These are phyloP conservation scores for Myxozyma vanderwaltii DNA, from an alignment of 805 yeast species.

Conservation along the genomic window DNA sequence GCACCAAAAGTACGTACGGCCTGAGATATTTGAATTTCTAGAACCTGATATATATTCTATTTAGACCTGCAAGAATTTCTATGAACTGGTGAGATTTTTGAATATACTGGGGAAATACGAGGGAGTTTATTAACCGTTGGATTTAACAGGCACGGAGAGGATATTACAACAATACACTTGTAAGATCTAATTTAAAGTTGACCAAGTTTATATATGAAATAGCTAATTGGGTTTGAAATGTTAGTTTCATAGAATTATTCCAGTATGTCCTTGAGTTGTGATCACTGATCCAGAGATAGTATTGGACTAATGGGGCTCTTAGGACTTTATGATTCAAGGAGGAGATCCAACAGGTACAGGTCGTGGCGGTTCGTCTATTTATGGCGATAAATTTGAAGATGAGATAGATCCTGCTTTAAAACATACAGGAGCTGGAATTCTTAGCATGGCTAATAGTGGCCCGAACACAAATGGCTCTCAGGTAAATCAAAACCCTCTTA, in stretches of 20 bases:
- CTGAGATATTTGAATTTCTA: neutral
- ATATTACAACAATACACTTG: conserved; percentile 40
- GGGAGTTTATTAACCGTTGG: neutral
- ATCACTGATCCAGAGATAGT: neutral
- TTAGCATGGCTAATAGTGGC: conserved; percentile 92
- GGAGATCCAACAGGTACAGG: conserved; percentile 45
- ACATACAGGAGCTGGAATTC: conserved; percentile 77
- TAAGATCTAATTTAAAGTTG: neutral
- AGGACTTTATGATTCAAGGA: conserved; percentile 43
- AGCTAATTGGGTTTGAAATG: neutral
- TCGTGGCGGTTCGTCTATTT: conserved; percentile 39
- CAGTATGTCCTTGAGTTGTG: conserved; percentile 10
- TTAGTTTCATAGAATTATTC: conserved; percentile 39
- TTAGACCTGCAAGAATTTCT: conserved; percentile 35
- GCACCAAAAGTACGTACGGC: conserved; percentile 38
- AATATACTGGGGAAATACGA: neutral
- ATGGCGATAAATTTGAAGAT: conserved; percentile 38
- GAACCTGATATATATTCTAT: neutral
- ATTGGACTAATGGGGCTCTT: neutral
- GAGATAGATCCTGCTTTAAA: conserved; percentile 48
- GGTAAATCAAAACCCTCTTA: no score
- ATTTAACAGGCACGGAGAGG: conserved; percentile 38
- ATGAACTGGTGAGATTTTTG: conserved; percentile 20
- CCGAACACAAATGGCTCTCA: conserved; percentile 86
- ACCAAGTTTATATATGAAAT: neutral